A percentile compares a stretch with the other conserved stretches of the same genome.
phyloP scores from a whole-genome alignment of 2,329 filamentous ascomycete species.

The Cyphellophora attinorum region DNA sequence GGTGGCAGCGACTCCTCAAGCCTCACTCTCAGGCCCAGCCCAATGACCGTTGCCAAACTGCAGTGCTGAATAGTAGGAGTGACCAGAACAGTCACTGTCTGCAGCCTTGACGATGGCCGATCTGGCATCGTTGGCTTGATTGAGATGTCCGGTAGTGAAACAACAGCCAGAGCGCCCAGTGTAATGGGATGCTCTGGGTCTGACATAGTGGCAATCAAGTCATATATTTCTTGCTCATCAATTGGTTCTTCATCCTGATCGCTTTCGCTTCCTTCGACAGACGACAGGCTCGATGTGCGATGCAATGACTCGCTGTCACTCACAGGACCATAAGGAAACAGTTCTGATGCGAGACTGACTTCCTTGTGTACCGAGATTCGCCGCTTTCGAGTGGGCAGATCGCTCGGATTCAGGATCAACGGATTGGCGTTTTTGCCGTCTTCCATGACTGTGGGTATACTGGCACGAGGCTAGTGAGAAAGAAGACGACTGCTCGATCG shows the following conservation, averaged over 20 bases:
- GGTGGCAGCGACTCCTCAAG: conserved; percentile 85
- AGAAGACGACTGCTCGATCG: too few relatives aligned
- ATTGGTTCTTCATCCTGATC: conserved; percentile 69
- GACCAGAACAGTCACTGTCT: conserved; percentile 74
- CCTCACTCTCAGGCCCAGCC: conserved; percentile 81
- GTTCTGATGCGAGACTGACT: conserved; percentile 36
- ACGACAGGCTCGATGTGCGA: conserved; percentile 23
- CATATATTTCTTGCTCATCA: conserved; percentile 94
- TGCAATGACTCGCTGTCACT: conserved; percentile 38
- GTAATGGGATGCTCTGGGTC: conserved; percentile 96
- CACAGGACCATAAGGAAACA: conserved; percentile 28
- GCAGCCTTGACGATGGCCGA: conserved; percentile 49
- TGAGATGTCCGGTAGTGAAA: conserved; percentile 88
- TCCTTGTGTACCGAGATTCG: conserved; percentile 31
- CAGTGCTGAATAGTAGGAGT: conserved; percentile 97
- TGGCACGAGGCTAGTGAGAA: too few relatives aligned
- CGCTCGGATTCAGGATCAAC: conserved; percentile 76
- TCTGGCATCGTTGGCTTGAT: conserved; percentile 60
- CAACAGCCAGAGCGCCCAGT: conserved; percentile 83
- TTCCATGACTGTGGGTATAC: conserved; percentile 14
- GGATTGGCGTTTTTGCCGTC: conserved; percentile 67
- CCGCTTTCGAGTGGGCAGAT: conserved; percentile 71
- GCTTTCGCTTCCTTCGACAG: conserved; percentile 31
- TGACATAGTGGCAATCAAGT: conserved; percentile 87
- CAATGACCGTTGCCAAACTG: conserved; percentile 91